These are phyloP conservation scores for Blastobotrys serpentis DNA, from an alignment of 1,139 yeast genomes.

Conservation along the genomic window DNA sequence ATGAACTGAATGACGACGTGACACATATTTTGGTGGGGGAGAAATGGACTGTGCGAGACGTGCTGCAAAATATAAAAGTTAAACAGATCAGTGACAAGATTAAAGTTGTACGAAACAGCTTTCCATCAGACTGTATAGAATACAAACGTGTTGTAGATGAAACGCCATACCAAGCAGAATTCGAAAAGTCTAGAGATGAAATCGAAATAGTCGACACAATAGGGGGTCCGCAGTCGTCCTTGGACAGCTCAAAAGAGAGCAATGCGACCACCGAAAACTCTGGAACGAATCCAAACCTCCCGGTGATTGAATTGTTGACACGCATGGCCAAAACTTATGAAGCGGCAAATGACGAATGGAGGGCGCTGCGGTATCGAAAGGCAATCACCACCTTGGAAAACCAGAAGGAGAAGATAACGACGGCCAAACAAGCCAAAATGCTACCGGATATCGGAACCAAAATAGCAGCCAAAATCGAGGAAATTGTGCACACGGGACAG, in stretches of 20 bases:
- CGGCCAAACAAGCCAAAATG: conserved; percentile 43
- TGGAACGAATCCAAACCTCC: conserved; percentile 41
- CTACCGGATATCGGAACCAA: conserved; percentile 47
- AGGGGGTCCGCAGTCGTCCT: too few species aligned
- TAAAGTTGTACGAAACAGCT: conserved; percentile 34
- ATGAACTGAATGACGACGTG: conserved; percentile 22
- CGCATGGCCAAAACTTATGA: conserved; percentile 43
- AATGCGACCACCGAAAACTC: too few species aligned
- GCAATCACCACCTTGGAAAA: conserved; percentile 45
- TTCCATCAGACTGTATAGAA: conserved; percentile 44
- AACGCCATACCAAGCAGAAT: conserved; percentile 4
- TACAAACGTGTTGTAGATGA: conserved; percentile 27
- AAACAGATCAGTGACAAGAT: conserved; percentile 7
- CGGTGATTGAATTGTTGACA: conserved; percentile 40
- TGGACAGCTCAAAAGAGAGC: too few species aligned
- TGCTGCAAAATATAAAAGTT: conserved; percentile 14
- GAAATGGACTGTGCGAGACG: conserved; percentile 18
- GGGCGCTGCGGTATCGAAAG: conserved; percentile 46
- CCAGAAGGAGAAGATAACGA: conserved; percentile 35
- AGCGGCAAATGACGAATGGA: conserved; percentile 43
- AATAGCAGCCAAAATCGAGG: conserved; percentile 50
- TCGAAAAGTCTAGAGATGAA: too few species aligned
- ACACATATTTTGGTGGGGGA: conserved; percentile 38
- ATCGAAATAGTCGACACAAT: too few species aligned
- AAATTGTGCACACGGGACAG: conserved; percentile 43